Evolutionary conservation across 2,329 filamentous ascomycete species (phyloP), one percentile per base, ranked within the genome.

Genomic region (Rutstroemia sp.): DNA sequence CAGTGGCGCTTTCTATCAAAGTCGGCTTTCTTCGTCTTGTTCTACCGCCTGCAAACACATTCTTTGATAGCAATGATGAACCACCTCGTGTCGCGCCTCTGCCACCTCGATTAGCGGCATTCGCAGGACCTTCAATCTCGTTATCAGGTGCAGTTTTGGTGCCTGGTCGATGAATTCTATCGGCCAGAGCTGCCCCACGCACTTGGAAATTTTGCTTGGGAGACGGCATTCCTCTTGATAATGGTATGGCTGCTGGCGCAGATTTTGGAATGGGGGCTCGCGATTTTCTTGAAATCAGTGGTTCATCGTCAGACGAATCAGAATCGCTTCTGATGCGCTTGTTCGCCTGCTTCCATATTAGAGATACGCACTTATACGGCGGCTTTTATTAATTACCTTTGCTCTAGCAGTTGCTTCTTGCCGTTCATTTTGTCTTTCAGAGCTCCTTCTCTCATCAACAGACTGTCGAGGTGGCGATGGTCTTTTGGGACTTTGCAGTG

Each of bases 1-100:
- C 74, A 14, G 64, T 64, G 57, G 76, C 57, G 34, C 42, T 60
- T 38, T 60, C 57, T 3, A 62, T 51, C 19, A 67, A 50, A 45
- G 38, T 62, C 1, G 49, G 55, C 17, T 61, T 58, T 23, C 42
- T 53, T 21, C 60, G 62, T n/a, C 54, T 58, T 1, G 55, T 27
- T 30, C 36, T 55, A 17, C 62, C 53, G 5, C 36, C 14, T 7
- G 52, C 19, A 46, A 68, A 68, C 2, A 68, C 64, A 45, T 67
- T 68, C 10, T 54, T 59, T 8, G 38, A 45, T 4, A n/a, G 38
- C 8, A 61, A 38, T n/a, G 46, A 51, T n/a, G 47, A 50, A 16
- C 57, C 57, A 51, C 66, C 65, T 25, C 64, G 57, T 3, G 51
- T 60, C 5, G 63, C 61, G 36, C 58, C 59, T 60, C 57, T 54